Evolutionary conservation across 2,329 filamentous ascomycete species (phyloP), one percentile per base, ranked within the genome.

Genomic region (Phialocephala subalpina): DNA sequence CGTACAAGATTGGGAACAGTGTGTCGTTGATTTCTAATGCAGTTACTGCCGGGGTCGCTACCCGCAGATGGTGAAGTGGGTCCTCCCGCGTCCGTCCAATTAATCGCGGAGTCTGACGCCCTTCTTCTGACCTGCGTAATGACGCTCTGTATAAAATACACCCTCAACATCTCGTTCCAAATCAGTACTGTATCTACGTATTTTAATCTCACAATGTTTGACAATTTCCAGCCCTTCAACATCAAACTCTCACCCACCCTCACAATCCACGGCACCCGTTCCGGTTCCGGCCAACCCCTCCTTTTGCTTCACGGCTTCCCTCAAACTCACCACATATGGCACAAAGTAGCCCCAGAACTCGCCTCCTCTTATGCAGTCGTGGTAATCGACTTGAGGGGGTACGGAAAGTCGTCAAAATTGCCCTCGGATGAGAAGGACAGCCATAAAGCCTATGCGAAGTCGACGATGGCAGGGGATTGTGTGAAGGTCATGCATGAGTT

Each of bases 271-370:
- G 83, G 83, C 18, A 72, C 83, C 47, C 76, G 75, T 57, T 79
- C 77, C 69, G 76, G 74, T 35, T 67, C 72, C 35, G 64, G 75
- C 0, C 82, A 80, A 0, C 78, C 82, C 0, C 77, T 86, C 7
- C 76, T 82, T 16, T 76, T 86, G 8, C 74, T 86, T 7, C 84
- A 86, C 62, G 84, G 84, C 40, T 86, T 83, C 68, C 84, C 84
- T 0, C 83, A 86, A 71, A 85, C 79, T 4, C 78, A 80, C 20
- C 81, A 82, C 66, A 85, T 86, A 20, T 86, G 84, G 84, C 83
- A 86, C 72, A 73, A 74, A 6, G 74, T 86, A 0, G 77, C 79
- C 0, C 78, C 79, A 0, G 72, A 75, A 25, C 77, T 86, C 1
- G 70, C 74, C 0, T 69, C 73, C 14, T 69, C 69, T 2, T 86